A percentile compares a stretch with the other conserved stretches of the same genome.
These are phyloP conservation scores for Hygrophila difformis DNA, from an alignment of 257 asterid genomes.

Conservation along the genomic window DNA sequence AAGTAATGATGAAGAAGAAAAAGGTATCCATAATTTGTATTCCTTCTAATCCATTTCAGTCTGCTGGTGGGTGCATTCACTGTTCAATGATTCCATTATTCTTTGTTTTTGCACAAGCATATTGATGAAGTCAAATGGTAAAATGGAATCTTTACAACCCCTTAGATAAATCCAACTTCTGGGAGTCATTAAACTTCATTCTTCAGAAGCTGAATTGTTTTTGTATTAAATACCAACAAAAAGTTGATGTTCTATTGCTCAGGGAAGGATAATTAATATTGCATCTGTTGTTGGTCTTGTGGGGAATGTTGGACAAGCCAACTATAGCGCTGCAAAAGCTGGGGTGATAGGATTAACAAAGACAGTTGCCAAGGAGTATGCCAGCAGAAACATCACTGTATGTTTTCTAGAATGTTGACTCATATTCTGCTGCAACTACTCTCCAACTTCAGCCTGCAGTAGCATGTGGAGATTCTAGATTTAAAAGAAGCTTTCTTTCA, in stretches of 20 bases:
- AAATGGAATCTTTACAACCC: too few relatives aligned
- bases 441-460: slow-evolving; percentile 3
- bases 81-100: neutral
- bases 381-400: slow-evolving; percentile 83
- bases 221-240: neutral
- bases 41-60: neutral
- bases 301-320: slow-evolving; percentile 95
- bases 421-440: neutral
- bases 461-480: slow-evolving; percentile 3
- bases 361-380: slow-evolving; percentile 87
- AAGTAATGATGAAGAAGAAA: slow-evolving; percentile 92
- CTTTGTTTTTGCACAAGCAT: neutral
- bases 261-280: slow-evolving; percentile 93
- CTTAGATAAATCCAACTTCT: neutral
- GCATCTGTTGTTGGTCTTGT: slow-evolving; percentile 94
- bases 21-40: slow-evolving; percentile 40
- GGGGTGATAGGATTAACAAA: slow-evolving; percentile 94
- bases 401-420: slow-evolving; percentile 12
- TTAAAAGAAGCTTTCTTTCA: slow-evolving; percentile 12
- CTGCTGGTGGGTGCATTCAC: slow-evolving; percentile 1
- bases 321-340: slow-evolving; percentile 97
- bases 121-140: too few relatives aligned
- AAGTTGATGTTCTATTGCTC: slow-evolving; percentile 17
- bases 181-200: neutral
- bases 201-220: neutral